Evolutionary conservation across 139 green algal species (phyloP).

Genomic region (Pleodorina starrii): DNA sequence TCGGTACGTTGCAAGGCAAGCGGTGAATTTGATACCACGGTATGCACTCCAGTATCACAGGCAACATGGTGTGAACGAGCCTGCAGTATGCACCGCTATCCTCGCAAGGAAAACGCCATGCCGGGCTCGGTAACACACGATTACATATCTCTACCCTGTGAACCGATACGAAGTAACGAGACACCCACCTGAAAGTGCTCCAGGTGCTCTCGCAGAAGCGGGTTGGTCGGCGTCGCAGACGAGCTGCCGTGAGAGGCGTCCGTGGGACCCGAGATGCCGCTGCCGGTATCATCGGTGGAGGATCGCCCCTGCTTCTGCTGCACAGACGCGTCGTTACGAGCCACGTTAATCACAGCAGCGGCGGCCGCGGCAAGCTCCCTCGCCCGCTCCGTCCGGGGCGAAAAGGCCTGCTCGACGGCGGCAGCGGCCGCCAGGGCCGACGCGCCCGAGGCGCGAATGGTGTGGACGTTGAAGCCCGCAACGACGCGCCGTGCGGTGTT

Average conservation of each 20-base stretch:
- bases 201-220: constrained; percentile 22
- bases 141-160: too few relatives aligned
- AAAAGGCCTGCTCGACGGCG: constrained; percentile 16
- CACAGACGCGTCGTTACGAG: background rate
- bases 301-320: background rate
- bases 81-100: too few relatives aligned
- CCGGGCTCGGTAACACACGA: too few relatives aligned
- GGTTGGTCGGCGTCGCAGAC: constrained; percentile 1
- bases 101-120: too few relatives aligned
- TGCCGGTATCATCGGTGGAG: background rate
- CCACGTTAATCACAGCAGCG: too few relatives aligned
- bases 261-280: background rate
- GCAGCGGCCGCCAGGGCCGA: constrained; percentile 27
- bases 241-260: background rate
- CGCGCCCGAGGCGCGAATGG: constrained; percentile 34
- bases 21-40: too few relatives aligned
- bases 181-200: constrained; percentile 45
- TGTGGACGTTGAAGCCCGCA: constrained; percentile 27
- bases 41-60: too few relatives aligned
- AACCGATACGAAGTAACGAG: too few relatives aligned
- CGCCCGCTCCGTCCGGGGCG: background rate
- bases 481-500: constrained; percentile 1
- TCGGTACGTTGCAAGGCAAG: too few relatives aligned
- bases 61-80: too few relatives aligned
- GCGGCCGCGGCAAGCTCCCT: background rate